phyloP scores from a whole-genome alignment of 2,329 filamentous ascomycete species.

The Pestalotiopsis sp. region DNA sequence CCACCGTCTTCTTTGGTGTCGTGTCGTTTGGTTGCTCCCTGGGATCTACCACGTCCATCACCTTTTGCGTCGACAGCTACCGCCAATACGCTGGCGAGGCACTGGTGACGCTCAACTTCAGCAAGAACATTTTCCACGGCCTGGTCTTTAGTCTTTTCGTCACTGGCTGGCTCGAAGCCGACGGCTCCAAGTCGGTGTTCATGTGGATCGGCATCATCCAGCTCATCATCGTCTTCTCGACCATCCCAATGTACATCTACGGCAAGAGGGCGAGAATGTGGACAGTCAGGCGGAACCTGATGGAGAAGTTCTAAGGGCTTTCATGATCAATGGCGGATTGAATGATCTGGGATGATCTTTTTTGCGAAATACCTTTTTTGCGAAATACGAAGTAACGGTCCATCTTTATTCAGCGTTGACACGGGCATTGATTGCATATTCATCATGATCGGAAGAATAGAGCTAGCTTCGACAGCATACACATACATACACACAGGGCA shows the following conservation, averaged over 20 bases:
- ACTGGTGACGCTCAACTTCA: conserved; percentile 90
- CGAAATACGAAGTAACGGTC: background rate
- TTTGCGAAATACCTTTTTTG: too few relatives aligned
- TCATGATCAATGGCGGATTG: background rate
- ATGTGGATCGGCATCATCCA: conserved; percentile 86
- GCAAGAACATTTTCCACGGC: conserved; percentile 92
- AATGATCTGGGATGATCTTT: background rate
- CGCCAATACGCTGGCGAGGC: conserved; percentile 92
- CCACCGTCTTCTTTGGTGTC: conserved; percentile 89
- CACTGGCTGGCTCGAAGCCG: conserved; percentile 75
- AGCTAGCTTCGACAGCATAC: background rate
- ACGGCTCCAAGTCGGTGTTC: conserved; percentile 78
- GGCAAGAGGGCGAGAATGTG: conserved; percentile 92
- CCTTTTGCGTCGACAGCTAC: conserved; percentile 92
- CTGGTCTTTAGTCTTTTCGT: conserved; percentile 89
- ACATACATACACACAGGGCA: background rate
- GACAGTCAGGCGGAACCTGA: conserved; percentile 83
- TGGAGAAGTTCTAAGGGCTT: conserved; percentile 69
- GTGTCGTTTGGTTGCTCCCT: conserved; percentile 91
- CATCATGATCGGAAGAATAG: background rate
- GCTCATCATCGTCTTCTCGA: conserved; percentile 69
- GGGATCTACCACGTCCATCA: conserved; percentile 88
- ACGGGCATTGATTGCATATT: background rate
- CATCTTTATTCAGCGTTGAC: background rate
- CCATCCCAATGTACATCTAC: conserved; percentile 92